Conservation (phyloP, 2,329 filamentous ascomycete species). For the Endothia cerciana region DNA sequence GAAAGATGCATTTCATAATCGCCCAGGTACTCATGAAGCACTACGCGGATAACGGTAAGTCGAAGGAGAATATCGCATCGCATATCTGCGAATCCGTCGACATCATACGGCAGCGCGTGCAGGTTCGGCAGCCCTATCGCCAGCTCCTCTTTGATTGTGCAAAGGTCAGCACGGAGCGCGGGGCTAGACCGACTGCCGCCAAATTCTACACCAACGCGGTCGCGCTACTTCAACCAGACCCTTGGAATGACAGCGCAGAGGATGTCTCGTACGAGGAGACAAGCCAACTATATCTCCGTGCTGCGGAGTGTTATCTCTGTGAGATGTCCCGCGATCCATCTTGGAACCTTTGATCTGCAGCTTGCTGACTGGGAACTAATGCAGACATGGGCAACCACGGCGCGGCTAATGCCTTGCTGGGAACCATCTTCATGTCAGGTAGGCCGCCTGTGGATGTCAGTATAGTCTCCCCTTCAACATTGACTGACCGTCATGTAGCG, state of each 20-base stretch:
- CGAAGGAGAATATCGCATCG: constrained; percentile 73
- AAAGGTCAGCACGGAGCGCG: constrained; percentile 77
- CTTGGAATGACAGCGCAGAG: constrained; percentile 70
- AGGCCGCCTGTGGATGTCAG: neutral
- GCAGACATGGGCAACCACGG: constrained; percentile 68
- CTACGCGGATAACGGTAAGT: constrained; percentile 61
- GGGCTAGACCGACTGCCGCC: constrained; percentile 78
- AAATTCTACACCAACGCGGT: constrained; percentile 82
- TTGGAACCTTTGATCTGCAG: constrained; percentile 37
- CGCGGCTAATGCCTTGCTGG: constrained; percentile 69
- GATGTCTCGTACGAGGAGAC: constrained; percentile 90
- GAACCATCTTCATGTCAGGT: constrained; percentile 68
- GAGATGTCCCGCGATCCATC: neutral
- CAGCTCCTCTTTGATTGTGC: constrained; percentile 80
- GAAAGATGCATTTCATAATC: constrained; percentile 90
- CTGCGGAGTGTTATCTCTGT: constrained; percentile 76
- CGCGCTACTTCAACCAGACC: constrained; percentile 74
- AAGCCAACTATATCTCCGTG: constrained; percentile 74
- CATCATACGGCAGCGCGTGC: constrained; percentile 71
- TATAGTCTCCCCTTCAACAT: neutral
- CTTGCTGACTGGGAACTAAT: neutral
- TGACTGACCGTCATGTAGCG: constrained; percentile 37
- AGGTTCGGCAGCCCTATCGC: constrained; percentile 67
- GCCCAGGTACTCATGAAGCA: constrained; percentile 80
- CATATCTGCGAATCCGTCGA: constrained; percentile 80